These are phyloP conservation scores for Trichoderma hamatum DNA, from an alignment of 2,329 filamentous ascomycete genomes.

Conservation along the genomic window DNA sequence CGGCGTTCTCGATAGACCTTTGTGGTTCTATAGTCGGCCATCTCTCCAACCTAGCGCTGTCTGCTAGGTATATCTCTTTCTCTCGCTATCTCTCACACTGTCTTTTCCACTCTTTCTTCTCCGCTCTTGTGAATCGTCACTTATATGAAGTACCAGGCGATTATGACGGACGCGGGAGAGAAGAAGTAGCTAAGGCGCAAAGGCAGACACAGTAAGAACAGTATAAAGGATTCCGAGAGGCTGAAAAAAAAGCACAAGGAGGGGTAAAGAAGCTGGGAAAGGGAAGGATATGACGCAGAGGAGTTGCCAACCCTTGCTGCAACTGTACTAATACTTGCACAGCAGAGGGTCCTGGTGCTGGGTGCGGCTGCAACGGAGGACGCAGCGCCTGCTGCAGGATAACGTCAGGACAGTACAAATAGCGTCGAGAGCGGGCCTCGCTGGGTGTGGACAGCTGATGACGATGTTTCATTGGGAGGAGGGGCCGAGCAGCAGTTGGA, in stretches of 20 bases:
- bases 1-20: constrained; percentile 41
- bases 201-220: constrained; percentile 24
- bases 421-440: constrained; percentile 9
- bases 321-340: not conserved
- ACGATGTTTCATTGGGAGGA: constrained; percentile 18
- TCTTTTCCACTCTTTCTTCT: constrained; percentile 1
- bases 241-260: constrained; percentile 9
- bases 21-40: constrained; percentile 42
- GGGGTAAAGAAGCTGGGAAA: constrained; percentile 16
- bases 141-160: not conserved
- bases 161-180: not conserved
- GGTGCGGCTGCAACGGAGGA: constrained; percentile 11
- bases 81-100: not conserved
- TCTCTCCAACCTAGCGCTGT: constrained; percentile 30
- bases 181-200: not conserved
- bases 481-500: not conserved
- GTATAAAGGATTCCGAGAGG: constrained; percentile 14
- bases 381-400: constrained; percentile 7
- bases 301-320: constrained; percentile 18
- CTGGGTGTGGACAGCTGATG: constrained; percentile 26
- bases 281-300: constrained; percentile 23
- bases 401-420: constrained; percentile 28
- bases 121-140: not conserved
- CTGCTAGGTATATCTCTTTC: not conserved
- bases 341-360: not conserved